phyloP scores from a whole-genome alignment of 805 yeast genomes.

The Hanseniaspora meyeri region DNA sequence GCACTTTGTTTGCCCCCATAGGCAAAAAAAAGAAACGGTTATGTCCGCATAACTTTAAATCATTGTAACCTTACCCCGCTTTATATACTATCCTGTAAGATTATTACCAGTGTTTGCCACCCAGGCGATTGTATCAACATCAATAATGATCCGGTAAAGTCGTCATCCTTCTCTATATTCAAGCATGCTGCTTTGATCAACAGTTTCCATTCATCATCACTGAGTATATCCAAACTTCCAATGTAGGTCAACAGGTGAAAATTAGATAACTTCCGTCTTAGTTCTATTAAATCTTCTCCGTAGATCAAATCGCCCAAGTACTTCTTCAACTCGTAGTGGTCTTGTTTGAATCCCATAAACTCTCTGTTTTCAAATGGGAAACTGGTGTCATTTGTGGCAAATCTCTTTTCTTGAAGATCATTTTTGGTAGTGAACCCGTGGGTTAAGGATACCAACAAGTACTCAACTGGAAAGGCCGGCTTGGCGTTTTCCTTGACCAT shows the following conservation, averaged over 20 bases:
- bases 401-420: slow-evolving; percentile 18
- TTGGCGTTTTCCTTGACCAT: slow-evolving; percentile 80
- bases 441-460: slow-evolving; percentile 68
- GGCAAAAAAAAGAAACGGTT: not conserved
- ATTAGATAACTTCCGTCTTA: slow-evolving; percentile 41
- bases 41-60: not conserved
- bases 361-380: slow-evolving; percentile 77
- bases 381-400: slow-evolving; percentile 33
- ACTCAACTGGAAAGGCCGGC: slow-evolving; percentile 90
- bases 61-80: not conserved
- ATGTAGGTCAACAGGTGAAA: slow-evolving; percentile 65
- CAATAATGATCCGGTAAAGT: slow-evolving; percentile 35
- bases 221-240: slow-evolving; percentile 43
- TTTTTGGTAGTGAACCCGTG: slow-evolving; percentile 76
- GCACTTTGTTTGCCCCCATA: no score
- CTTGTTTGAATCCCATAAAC: slow-evolving; percentile 62
- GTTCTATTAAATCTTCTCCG: slow-evolving; percentile 24
- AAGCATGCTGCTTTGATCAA: slow-evolving; percentile 39
- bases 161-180: slow-evolving; percentile 32
- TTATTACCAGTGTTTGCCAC: slow-evolving; percentile 69
- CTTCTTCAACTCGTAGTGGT: slow-evolving; percentile 40
- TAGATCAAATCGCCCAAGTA: slow-evolving; percentile 32
- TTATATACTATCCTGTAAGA: slow-evolving; percentile 28
- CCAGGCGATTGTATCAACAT: slow-evolving; percentile 39
- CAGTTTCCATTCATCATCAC: slow-evolving; percentile 40